Evolutionary conservation across 2,329 filamentous ascomycete genomes (phyloP), one percentile per base, ranked within the genome.

Genomic region (Cercospora canescens): DNA sequence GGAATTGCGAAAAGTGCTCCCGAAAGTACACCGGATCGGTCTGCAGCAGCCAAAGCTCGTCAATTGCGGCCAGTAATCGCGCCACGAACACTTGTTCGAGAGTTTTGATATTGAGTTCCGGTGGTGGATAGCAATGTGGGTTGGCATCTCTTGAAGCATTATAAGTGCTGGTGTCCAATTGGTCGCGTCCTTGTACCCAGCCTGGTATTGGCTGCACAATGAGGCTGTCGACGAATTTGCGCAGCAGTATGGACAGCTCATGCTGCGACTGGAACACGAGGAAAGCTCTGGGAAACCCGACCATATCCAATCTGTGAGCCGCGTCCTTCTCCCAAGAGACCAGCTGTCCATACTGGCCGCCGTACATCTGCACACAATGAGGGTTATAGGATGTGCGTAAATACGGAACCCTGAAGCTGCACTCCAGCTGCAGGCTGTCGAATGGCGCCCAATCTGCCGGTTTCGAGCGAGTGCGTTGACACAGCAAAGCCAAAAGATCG

Each of bases 31-130:
- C 35, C 8, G 68, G 61, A 52, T 71, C 73, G 0, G 70, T 75
- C 60, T 76, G 75, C 3, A 75, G 35, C 1, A 73, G 63, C 64
- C 66, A 70, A 1, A 74, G 54, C n/a, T 74, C 70, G 54, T 76
- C 72, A 1, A 45, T 52, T 2, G 67, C 70, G 11, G 70, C 69
- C 2, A 68, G 59, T 5, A 71, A 41, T n/a, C 71, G 57, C 1
- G 64, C 39, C 24, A 65, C 48, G 3, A 70, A 65, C 1, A 60
- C 12, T 1, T 70, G 58, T 2, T 71, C n/a, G 6, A 73, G 18
- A 8, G 34, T 14, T 6, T 67, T 35, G 8, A 72, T 28, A 45
- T 73, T 56, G 37, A 75, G 62, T 6, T 8, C n/a, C 0, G 69
- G 70, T 4, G 71, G 72, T 0, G 39, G 54, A 2, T 66, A 65